Conservation (phyloP, 176 grass and related monocot species). For the Luzula sylvatica region DNA sequence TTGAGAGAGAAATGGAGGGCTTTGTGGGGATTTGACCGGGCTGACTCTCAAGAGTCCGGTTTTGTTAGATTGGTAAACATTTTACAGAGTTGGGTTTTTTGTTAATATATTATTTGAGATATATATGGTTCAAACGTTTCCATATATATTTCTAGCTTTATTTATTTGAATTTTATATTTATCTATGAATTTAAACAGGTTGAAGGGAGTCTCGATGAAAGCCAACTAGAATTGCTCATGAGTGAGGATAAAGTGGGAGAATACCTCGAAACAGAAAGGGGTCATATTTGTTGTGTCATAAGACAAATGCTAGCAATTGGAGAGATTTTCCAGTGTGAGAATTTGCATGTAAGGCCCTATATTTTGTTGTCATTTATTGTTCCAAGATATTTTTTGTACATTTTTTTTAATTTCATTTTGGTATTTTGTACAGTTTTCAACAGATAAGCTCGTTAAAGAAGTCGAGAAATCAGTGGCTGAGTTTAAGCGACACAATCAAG, state of each 20-base stretch:
- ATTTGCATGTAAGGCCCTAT: constrained; percentile 54
- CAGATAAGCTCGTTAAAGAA: constrained; percentile 78
- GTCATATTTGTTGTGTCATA: constrained; percentile 65
- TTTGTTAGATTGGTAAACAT: too few relatives aligned
- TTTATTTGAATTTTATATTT: constrained; percentile 25
- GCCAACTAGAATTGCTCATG: constrained; percentile 59
- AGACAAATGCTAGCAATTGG: constrained; percentile 91
- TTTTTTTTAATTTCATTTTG: too few relatives aligned
- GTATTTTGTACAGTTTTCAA: constrained; percentile 42
- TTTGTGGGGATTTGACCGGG: too few relatives aligned
- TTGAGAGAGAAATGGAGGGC: too few relatives aligned
- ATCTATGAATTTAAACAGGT: constrained; percentile 40
- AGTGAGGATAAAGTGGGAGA: constrained; percentile 54
- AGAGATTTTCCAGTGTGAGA: constrained; percentile 89
- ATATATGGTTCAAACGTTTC: too few relatives aligned
- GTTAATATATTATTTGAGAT: too few relatives aligned
- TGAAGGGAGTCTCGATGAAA: constrained; percentile 75
- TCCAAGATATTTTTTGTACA: too few relatives aligned
- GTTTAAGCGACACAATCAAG: constrained; percentile 85
- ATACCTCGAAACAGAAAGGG: constrained; percentile 67
- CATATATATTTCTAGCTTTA: too few relatives aligned
- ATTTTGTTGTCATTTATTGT: neutral
- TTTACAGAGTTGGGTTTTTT: too few relatives aligned
- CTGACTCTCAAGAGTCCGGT: too few relatives aligned
- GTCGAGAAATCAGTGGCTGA: constrained; percentile 65